Percentiles rank a stretch among this genome's conserved stretches.
These are phyloP conservation scores for Crithidia fasciculata DNA, from an alignment of 208 protist species.

Conservation along the genomic window DNA sequence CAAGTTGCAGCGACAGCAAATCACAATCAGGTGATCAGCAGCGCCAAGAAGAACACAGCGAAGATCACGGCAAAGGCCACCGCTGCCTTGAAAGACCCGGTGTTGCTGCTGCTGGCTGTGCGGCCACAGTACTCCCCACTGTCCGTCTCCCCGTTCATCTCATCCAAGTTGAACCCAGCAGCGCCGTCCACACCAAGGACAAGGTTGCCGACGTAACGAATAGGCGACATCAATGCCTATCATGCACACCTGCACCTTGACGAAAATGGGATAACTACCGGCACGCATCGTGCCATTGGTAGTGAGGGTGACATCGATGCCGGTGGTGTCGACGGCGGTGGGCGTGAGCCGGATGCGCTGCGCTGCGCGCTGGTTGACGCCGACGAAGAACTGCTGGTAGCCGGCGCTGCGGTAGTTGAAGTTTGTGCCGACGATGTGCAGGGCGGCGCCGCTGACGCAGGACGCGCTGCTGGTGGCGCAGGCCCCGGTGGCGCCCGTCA, in stretches of 20 bases:
- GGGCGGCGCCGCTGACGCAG: slow-evolving; percentile 28
- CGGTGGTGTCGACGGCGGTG: slow-evolving; percentile 6
- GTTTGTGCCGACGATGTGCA: slow-evolving; percentile 33
- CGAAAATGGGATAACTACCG: slow-evolving; percentile 38
- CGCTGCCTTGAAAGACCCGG: too few species aligned
- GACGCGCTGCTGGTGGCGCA: slow-evolving; percentile 33
- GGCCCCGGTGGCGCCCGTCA: slow-evolving; percentile 28
- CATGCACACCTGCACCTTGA: slow-evolving; percentile 35
- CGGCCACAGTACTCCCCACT: too few species aligned
- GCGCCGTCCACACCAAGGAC: too few species aligned
- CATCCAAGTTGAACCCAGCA: too few species aligned
- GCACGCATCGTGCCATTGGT: not conserved
- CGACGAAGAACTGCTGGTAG: slow-evolving; percentile 39
- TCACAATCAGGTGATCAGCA: too few species aligned
- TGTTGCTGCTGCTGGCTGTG: too few species aligned
- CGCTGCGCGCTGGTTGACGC: slow-evolving; percentile 25
- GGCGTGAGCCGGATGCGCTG: slow-evolving; percentile 31
- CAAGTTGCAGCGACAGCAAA: too few species aligned
- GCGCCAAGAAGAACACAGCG: too few species aligned
- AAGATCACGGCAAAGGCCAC: too few species aligned
- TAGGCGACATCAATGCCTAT: slow-evolving; percentile 35
- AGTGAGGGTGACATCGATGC: slow-evolving; percentile 23
- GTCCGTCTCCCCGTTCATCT: too few species aligned
- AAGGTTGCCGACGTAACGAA: slow-evolving; percentile 28
- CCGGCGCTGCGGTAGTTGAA: slow-evolving; percentile 33